Base-by-base conservation (phyloP, 306 rosid genomes). In the Quercus aquifolioides region DNA sequence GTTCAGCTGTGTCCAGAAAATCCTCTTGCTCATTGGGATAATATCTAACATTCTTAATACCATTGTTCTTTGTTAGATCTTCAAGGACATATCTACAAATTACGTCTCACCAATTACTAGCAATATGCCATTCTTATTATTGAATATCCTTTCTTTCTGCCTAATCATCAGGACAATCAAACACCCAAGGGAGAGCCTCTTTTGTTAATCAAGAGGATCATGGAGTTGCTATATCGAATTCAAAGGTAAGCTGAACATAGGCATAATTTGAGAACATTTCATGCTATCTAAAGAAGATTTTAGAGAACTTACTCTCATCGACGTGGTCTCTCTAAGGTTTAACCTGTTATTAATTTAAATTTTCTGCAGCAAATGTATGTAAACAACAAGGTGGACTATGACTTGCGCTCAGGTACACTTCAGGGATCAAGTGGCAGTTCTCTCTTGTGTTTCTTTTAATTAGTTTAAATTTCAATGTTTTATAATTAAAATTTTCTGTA, bases 341-440 rank as follows among this genome's bases (percentile, higher is more conserved):
- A 55, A 65, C 49, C 65, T 64, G 55, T 73, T 76, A 73, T 43
- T 19, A 30, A 41, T 30, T 17, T 28, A 57, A 51, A 28, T 56
- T 74, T 82, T 73, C 49, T 89, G 60, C 96, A 95, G 99, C 92
- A 85, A 85, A 78, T 80, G 76, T 77, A 87, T 64, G 84, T 75
- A 77, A 90, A 96, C 83, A 97, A 94, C 76, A 90, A 86, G 82
- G 74, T 82, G 2, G 97, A 90, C 62, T 83, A 81, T 67, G 94
- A 87, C 85, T 38, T 72, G 71, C 94, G 54, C 62, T 79, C 92
- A 88, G 95, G 94, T 81, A 77, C 79, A 85, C 73, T 83, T 74
- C 46, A 31, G 20, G 58, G 74, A 78, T 73, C 71, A 80, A 56
- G 31, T 83, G 15, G 71, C 55, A 54, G 35, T 35, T 67, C 46